A percentile compares a stretch with the other conserved stretches of the same genome.
Conservation (phyloP, 2,329 filamentous ascomycete species). For the Pezizomycotina sp. region DNA sequence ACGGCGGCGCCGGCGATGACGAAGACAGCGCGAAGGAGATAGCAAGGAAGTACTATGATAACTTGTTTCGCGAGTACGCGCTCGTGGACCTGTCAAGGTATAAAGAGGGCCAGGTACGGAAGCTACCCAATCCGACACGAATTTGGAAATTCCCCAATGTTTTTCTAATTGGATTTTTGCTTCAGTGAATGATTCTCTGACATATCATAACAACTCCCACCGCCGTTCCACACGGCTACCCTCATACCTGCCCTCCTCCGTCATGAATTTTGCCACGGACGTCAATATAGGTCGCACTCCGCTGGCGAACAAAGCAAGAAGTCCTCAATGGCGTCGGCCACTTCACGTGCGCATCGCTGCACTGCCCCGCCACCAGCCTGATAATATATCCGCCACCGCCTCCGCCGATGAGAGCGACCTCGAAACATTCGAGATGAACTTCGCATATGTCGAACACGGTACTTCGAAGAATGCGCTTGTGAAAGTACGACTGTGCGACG, state of each 20-base stretch:
- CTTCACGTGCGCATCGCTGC: slow-evolving; percentile 24
- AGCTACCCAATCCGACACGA: no score
- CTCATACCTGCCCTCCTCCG: not conserved
- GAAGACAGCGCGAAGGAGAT: slow-evolving; percentile 21
- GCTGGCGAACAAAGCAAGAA: slow-evolving; percentile 26
- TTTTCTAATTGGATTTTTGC: not conserved
- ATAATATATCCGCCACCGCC: slow-evolving; percentile 4
- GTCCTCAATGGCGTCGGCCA: slow-evolving; percentile 24
- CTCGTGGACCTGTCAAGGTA: slow-evolving; percentile 24
- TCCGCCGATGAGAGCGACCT: slow-evolving; percentile 4
- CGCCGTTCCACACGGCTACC: no score
- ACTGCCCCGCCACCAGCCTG: slow-evolving; percentile 19
- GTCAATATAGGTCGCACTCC: slow-evolving; percentile 22
- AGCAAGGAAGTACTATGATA: slow-evolving; percentile 24
- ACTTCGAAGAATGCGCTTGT: slow-evolving; percentile 24
- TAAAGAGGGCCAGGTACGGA: slow-evolving; percentile 23
- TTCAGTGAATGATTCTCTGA: not conserved
- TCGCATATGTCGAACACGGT: slow-evolving; percentile 23
- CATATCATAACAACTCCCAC: not conserved
- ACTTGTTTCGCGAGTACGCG: slow-evolving; percentile 25
- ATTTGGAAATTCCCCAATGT: no score
- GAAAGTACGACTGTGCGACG: slow-evolving; percentile 23
- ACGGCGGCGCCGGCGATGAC: slow-evolving; percentile 1
- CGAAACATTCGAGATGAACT: slow-evolving; percentile 24
- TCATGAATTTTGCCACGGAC: not conserved